Conservation (phyloP, 2,329 filamentous ascomycete genomes). For the Venturia aucupariae region DNA sequence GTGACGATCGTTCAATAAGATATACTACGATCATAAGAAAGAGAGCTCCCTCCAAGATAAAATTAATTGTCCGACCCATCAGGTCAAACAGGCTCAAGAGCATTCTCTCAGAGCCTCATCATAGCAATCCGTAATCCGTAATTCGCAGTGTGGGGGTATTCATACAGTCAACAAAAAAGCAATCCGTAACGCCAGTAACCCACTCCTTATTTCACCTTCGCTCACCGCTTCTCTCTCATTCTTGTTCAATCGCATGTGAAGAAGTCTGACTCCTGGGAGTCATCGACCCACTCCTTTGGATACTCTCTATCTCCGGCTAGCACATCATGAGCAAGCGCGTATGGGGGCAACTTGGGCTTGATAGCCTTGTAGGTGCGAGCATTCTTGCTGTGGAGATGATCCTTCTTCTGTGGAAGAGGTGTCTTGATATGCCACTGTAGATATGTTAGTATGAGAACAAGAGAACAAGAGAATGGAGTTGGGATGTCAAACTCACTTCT, state of each 20-base stretch:
- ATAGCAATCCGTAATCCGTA: neutral
- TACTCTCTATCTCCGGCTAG: neutral
- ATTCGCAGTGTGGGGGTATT: neutral
- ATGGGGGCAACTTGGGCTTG: neutral
- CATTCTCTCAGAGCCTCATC: neutral
- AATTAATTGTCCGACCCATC: neutral
- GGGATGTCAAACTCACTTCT: neutral
- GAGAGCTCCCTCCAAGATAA: neutral
- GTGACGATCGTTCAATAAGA: neutral
- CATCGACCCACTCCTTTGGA: neutral
- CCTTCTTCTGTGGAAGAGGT: neutral
- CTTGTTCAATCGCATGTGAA: neutral
- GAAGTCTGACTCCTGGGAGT: neutral
- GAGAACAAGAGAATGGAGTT: neutral
- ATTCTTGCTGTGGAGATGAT: neutral
- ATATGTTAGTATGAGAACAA: neutral
- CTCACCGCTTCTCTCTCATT: neutral
- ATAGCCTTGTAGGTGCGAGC: neutral
- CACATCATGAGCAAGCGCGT: neutral
- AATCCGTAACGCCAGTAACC: neutral
- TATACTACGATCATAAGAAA: neutral
- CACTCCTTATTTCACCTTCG: neutral
- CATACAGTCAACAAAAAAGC: neutral
- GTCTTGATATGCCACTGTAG: constrained; percentile 6
- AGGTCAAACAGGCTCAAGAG: neutral